Conservation (phyloP, 1,284 basidiomycete genomes). For the Volvariella surrecta region DNA sequence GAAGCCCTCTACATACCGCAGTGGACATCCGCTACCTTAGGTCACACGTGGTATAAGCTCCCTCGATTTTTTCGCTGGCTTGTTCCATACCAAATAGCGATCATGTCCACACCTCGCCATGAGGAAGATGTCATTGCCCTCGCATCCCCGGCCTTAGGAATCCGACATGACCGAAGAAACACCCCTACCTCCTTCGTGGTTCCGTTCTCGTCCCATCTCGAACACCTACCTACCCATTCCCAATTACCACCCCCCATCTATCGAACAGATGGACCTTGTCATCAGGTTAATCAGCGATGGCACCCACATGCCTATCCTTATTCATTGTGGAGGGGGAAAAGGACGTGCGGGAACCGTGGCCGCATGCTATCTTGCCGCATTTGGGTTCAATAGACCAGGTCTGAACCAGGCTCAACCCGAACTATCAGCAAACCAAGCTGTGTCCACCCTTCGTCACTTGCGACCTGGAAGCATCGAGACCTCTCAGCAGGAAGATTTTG, state of each 20-base stretch:
- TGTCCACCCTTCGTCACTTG: slow-evolving; percentile 34
- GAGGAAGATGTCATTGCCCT: slow-evolving; percentile 42
- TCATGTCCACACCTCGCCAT: slow-evolving; percentile 50
- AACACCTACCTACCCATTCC: slow-evolving; percentile 50
- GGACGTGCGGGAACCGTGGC: slow-evolving; percentile 55
- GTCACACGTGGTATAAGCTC: slow-evolving; percentile 25
- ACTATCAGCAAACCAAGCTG: slow-evolving; percentile 39
- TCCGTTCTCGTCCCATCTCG: slow-evolving; percentile 29
- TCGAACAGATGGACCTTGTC: slow-evolving; percentile 54
- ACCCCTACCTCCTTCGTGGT: slow-evolving; percentile 41
- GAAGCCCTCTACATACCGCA: slow-evolving; percentile 31
- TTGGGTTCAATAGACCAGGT: slow-evolving; percentile 36
- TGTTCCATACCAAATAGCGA: slow-evolving; percentile 45
- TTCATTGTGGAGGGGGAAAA: slow-evolving; percentile 58
- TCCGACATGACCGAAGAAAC: slow-evolving; percentile 50
- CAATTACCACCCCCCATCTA: slow-evolving; percentile 43
- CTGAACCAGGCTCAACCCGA: slow-evolving; percentile 30
- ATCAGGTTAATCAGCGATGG: slow-evolving; percentile 36
- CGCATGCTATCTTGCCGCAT: slow-evolving; percentile 50
- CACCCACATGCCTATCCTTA: slow-evolving; percentile 37
- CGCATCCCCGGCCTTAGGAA: slow-evolving; percentile 35
- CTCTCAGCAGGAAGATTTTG: slow-evolving; percentile 43
- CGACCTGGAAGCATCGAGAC: slow-evolving; percentile 52
- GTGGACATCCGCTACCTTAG: neutral
- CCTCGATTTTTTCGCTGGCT: slow-evolving; percentile 58